These are phyloP conservation scores for Chytriomyces confervae DNA, from an alignment of 192 early-diverging fungal species.

Conservation along the genomic window DNA sequence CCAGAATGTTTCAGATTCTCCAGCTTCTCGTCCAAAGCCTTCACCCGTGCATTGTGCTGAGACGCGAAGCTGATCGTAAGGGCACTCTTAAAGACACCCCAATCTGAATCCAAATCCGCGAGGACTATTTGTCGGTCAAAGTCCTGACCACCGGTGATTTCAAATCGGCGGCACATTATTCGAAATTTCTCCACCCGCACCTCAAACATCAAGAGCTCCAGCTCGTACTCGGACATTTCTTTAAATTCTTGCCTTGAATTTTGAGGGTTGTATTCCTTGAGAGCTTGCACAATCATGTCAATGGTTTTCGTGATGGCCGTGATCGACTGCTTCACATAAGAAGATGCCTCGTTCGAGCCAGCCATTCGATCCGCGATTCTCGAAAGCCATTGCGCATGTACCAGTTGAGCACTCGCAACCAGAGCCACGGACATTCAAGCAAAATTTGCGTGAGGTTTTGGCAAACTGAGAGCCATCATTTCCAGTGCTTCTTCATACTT, in stretches of 20 bases:
- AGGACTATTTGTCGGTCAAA: background rate
- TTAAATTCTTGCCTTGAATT: background rate
- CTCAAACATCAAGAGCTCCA: constrained; percentile 9
- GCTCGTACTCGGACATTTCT: constrained; percentile 8
- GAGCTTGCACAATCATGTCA: background rate
- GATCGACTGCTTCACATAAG: background rate
- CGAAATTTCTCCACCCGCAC: background rate
- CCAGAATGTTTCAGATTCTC: background rate
- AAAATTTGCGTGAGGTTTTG: constrained; percentile 12
- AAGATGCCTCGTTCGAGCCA: background rate
- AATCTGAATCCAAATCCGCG: background rate
- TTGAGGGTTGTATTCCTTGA: background rate
- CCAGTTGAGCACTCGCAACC: background rate
- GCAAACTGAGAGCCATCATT: background rate
- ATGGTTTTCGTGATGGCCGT: background rate
- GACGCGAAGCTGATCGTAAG: background rate
- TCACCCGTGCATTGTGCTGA: background rate
- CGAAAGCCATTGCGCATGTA: background rate
- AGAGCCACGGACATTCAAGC: constrained; percentile 2
- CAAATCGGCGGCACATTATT: background rate
- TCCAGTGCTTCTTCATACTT: background rate
- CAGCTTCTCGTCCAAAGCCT: constrained; percentile 6
- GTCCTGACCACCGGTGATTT: background rate
- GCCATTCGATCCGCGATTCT: background rate
- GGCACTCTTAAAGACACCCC: background rate